Conservation (phyloP, 768 basidiomycete genomes). For the Nidularia pulvinata region DNA sequence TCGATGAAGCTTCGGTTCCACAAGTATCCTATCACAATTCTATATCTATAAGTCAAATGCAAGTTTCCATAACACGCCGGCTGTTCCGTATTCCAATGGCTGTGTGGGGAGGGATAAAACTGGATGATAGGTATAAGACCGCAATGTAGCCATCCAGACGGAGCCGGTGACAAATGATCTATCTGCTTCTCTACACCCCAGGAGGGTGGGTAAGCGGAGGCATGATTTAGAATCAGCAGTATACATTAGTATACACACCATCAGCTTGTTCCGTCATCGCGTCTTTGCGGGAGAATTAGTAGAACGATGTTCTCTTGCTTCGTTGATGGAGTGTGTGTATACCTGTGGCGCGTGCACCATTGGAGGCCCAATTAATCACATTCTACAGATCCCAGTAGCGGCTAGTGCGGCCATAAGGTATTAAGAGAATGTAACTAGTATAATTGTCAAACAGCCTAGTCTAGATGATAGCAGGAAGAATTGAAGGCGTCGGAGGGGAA, state of each 20-base stretch:
- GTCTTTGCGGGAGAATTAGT: background rate
- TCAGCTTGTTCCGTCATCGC: background rate
- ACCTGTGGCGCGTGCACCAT: no score
- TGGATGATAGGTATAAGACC: background rate
- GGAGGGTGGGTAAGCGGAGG: background rate
- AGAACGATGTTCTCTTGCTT: background rate
- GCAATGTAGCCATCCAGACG: background rate
- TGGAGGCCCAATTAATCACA: no score
- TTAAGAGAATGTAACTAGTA: no score
- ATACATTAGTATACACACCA: background rate
- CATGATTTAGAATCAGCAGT: background rate
- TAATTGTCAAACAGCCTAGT: no score
- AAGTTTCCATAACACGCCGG: background rate
- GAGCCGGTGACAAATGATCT: background rate
- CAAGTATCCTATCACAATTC: background rate
- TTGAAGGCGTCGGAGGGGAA: no score
- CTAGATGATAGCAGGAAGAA: no score
- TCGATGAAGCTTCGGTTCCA: constrained; percentile 22
- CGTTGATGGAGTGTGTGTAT: background rate
- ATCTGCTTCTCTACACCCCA: background rate
- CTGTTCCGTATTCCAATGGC: background rate
- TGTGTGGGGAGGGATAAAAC: background rate
- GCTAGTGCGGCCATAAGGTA: no score
- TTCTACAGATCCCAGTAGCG: no score
- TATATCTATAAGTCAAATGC: background rate